Conservation (phyloP, 106 monocot species). For the Dioscorea alata region DNA sequence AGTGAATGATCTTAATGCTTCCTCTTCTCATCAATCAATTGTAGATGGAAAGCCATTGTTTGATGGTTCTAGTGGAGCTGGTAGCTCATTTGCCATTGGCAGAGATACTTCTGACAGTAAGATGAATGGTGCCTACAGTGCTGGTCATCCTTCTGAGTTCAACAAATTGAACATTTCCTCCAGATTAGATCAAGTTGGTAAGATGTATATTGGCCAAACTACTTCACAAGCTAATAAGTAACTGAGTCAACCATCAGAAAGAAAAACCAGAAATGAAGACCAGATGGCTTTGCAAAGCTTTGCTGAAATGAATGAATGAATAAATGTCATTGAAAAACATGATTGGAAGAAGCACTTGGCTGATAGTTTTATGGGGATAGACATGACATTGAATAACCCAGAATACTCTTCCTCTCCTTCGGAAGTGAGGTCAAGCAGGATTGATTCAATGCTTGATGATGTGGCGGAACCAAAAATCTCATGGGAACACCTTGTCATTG, state of each 20-base stretch:
- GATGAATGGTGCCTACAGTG: slow-evolving; percentile 6
- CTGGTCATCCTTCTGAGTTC: slow-evolving; percentile 6
- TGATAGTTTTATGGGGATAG: slow-evolving; percentile 38
- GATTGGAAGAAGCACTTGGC: slow-evolving; percentile 28
- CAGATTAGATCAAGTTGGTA: slow-evolving; percentile 10
- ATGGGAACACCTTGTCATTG: slow-evolving; percentile 94
- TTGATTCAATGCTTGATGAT: slow-evolving; percentile 89
- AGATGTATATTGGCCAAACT: slow-evolving; percentile 5
- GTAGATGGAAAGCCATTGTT: slow-evolving; percentile 21
- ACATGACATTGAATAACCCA: slow-evolving; percentile 19
- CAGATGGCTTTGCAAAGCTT: slow-evolving; percentile 5
- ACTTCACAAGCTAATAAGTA: slow-evolving; percentile 17
- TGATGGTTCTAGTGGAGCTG: slow-evolving; percentile 20
- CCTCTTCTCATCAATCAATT: slow-evolving; percentile 31
- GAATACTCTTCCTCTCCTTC: slow-evolving; percentile 29
- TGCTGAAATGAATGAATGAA: slow-evolving; percentile 20
- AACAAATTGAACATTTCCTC: slow-evolving; percentile 21
- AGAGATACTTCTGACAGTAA: slow-evolving; percentile 19
- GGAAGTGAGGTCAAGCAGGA: slow-evolving; percentile 29
- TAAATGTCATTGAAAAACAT: slow-evolving; percentile 20
- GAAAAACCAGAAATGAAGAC: slow-evolving; percentile 5
- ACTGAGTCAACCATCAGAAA: slow-evolving; percentile 20
- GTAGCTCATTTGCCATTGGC: slow-evolving; percentile 7
- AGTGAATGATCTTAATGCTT: slow-evolving; percentile 34
- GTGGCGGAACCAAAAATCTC: slow-evolving; percentile 87